phyloP scores from a whole-genome alignment of 2,329 filamentous ascomycete genomes.

The Venturia oleaginea region DNA sequence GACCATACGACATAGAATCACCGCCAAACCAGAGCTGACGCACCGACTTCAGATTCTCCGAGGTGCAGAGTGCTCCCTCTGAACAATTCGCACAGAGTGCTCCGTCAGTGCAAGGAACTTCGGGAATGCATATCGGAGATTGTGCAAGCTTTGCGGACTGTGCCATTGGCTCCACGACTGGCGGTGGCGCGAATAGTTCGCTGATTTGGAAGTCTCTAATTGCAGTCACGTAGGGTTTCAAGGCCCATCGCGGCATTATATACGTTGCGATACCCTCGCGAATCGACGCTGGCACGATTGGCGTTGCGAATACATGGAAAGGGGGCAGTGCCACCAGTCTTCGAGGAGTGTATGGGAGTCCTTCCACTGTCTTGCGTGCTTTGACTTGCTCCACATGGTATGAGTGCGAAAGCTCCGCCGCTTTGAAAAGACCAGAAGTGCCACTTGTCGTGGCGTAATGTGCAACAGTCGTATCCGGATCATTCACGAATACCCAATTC shows the following conservation, averaged over 20 bases:
- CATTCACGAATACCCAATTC: conserved; percentile 36
- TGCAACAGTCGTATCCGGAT: conserved; percentile 2
- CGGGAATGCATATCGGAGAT: not conserved
- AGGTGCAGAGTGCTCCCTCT: conserved; percentile 36
- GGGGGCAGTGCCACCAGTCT: conserved; percentile 13
- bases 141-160: not conserved
- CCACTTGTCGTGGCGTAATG: conserved; percentile 16
- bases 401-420: conserved; percentile 42
- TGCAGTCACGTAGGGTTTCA: conserved; percentile 7
- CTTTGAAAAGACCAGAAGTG: conserved; percentile 44
- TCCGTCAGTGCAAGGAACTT: conserved; percentile 17
- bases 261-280: conserved; percentile 13
- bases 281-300: conserved; percentile 13
- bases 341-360: conserved; percentile 5
- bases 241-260: conserved; percentile 15
- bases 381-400: conserved; percentile 32
- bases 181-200: conserved; percentile 45
- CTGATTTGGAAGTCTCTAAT: conserved; percentile 33
- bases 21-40: conserved; percentile 33
- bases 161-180: conserved; percentile 1
- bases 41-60: conserved; percentile 35
- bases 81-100: not conserved
- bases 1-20: conserved; percentile 41
- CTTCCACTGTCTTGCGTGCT: not conserved
- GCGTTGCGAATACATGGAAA: conserved; percentile 14